Conservation (phyloP, 164 flowering plant genomes). For the Paratinospora sagittata region DNA sequence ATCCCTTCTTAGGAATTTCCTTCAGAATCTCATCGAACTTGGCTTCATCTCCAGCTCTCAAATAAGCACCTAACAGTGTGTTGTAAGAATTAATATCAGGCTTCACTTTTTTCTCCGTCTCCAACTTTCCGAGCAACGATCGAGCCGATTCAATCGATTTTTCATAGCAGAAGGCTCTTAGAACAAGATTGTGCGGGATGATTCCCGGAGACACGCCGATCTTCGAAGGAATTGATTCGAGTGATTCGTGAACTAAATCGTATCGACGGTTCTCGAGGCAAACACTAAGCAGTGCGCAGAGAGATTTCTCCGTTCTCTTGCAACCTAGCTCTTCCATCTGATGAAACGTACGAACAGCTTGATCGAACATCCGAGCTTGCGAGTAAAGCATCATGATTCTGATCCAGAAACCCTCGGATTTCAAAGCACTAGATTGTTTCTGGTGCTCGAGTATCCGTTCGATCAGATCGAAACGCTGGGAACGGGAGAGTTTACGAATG, state of each 20-base stretch:
- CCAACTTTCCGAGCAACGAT: conserved; percentile 23
- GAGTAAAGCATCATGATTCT: conserved; percentile 32
- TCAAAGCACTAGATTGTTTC: conserved; percentile 8
- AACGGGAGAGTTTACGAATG: conserved; percentile 19
- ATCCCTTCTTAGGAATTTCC: conserved; percentile 16
- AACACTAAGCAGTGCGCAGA: conserved; percentile 25
- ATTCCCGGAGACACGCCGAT: conserved; percentile 15
- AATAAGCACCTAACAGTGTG: conserved; percentile 20
- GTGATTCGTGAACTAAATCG: conserved; percentile 15
- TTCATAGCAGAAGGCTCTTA: conserved; percentile 21
- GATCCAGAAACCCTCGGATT: conserved; percentile 31
- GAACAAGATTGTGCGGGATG: conserved; percentile 16
- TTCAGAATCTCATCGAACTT: conserved; percentile 23
- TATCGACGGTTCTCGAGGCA: conserved; percentile 11
- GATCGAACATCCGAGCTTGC: conserved; percentile 22
- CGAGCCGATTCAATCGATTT: conserved; percentile 16
- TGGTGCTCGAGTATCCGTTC: conserved; percentile 20
- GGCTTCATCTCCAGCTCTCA: conserved; percentile 13
- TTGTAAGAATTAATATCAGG: conserved; percentile 30
- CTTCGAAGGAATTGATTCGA: conserved; percentile 11
- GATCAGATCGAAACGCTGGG: conserved; percentile 22
- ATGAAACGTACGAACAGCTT: conserved; percentile 23
- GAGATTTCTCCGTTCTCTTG: conserved; percentile 22
- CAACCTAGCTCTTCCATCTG: conserved; percentile 22
- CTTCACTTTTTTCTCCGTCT: conserved; percentile 13